A percentile compares a stretch with the other conserved stretches of the same genome.
These are phyloP conservation scores for Aspergillus pseudoglaucus DNA, from an alignment of 2,329 filamentous ascomycete genomes.

Conservation along the genomic window DNA sequence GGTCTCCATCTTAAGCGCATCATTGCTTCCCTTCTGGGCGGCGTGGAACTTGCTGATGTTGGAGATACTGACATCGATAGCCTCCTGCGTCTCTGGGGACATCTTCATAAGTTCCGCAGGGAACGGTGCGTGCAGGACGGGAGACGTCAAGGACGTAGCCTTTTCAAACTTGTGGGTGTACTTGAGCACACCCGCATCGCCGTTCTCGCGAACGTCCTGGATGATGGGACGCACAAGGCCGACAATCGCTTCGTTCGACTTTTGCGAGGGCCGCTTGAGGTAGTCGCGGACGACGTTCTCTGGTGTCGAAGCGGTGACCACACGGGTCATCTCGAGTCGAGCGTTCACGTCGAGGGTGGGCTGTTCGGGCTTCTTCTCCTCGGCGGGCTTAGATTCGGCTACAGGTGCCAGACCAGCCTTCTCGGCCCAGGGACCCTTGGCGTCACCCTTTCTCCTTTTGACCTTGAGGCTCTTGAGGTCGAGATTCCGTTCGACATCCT, in stretches of 20 bases:
- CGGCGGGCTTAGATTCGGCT: slow-evolving; percentile 19
- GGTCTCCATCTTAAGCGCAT: slow-evolving; percentile 80
- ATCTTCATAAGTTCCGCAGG: slow-evolving; percentile 79
- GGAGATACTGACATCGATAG: slow-evolving; percentile 89
- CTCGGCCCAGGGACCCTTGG: slow-evolving; percentile 85
- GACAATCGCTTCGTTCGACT: slow-evolving; percentile 89
- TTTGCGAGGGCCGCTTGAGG: slow-evolving; percentile 84
- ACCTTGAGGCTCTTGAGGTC: slow-evolving; percentile 95
- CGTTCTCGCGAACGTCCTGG: slow-evolving; percentile 72
- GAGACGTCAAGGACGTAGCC: slow-evolving; percentile 81
- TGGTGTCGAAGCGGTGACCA: slow-evolving; percentile 61
- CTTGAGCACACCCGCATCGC: slow-evolving; percentile 79
- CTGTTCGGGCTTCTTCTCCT: slow-evolving; percentile 3
- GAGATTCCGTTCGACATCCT: slow-evolving; percentile 85
- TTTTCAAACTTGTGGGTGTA: slow-evolving; percentile 99
- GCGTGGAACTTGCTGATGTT: slow-evolving; percentile 94
- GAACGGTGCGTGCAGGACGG: slow-evolving; percentile 86
- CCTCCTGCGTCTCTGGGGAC: slow-evolving; percentile 72
- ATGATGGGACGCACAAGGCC: slow-evolving; percentile 88
- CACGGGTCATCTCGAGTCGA: slow-evolving; percentile 76
- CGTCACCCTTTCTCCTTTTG: slow-evolving; percentile 85
- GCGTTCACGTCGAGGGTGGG: slow-evolving; percentile 49
- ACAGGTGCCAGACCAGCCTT: slow-evolving; percentile 65
- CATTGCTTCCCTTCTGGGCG: slow-evolving; percentile 72
- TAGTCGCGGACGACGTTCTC: slow-evolving; percentile 62